Percentiles rank a stretch among this genome's conserved stretches.
phyloP scores from a whole-genome alignment of 257 asterid genomes.

The Haberlea rhodopensis region DNA sequence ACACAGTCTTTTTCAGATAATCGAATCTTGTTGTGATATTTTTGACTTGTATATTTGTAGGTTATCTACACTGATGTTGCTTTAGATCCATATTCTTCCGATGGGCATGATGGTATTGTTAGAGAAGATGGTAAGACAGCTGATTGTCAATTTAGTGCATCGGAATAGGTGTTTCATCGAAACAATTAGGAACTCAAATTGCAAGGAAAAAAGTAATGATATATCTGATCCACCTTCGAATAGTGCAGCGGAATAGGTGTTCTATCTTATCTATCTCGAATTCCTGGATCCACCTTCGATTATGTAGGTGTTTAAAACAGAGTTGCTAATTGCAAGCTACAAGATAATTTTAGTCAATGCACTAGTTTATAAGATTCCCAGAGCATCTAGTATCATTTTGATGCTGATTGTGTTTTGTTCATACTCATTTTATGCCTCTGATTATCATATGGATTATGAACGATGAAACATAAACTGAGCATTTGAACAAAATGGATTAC shows the following conservation, averaged over 20 bases:
- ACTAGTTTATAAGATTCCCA: no score
- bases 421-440: no score
- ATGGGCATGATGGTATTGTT: conserved; percentile 97
- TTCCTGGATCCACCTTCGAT: no score
- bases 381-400: no score
- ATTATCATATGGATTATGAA: not conserved
- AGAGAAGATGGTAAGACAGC: conserved; percentile 83
- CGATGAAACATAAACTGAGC: not conserved
- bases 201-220: no score
- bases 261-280: no score
- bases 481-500: not conserved
- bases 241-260: no score
- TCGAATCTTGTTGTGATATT: conserved; percentile 14
- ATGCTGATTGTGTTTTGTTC: no score
- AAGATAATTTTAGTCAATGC: no score
- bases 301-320: no score
- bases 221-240: no score
- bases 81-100: conserved; percentile 95
- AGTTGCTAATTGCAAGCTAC: no score
- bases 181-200: not conserved
- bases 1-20: not conserved
- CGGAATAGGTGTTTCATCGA: not conserved
- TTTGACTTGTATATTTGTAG: conserved; percentile 34
- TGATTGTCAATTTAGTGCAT: not conserved
- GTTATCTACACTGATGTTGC: conserved; percentile 93